These are phyloP conservation scores for Sarocladium oryzae DNA, from an alignment of 2,329 filamentous ascomycete genomes.

Conservation along the genomic window DNA sequence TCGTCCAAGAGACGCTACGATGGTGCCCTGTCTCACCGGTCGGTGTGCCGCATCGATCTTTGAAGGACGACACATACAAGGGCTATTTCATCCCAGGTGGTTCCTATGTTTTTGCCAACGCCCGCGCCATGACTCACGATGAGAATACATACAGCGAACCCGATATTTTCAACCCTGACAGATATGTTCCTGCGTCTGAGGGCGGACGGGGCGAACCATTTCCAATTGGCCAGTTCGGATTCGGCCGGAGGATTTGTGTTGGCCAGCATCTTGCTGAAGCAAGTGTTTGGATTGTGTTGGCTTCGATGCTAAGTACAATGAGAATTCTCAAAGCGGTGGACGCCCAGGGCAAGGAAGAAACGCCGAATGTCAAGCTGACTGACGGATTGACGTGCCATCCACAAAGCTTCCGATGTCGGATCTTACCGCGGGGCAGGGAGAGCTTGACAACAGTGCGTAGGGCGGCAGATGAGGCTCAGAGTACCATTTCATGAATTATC, in stretches of 20 bases:
- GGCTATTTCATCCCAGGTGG: constrained; percentile 53
- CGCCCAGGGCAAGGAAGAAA: constrained; percentile 27
- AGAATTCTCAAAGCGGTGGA: constrained; percentile 26
- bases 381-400: constrained; percentile 22
- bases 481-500: too few species aligned
- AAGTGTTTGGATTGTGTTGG: constrained; percentile 34
- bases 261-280: constrained; percentile 43
- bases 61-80: constrained; percentile 49
- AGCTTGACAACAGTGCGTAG: not conserved
- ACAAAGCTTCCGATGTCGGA: constrained; percentile 18
- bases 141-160: constrained; percentile 32
- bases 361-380: constrained; percentile 20
- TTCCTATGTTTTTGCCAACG: constrained; percentile 35
- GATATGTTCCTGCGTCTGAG: constrained; percentile 29
- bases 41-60: constrained; percentile 47
- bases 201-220: constrained; percentile 37
- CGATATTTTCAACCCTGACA: constrained; percentile 38
- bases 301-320: constrained; percentile 32
- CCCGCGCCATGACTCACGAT: constrained; percentile 38
- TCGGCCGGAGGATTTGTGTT: constrained; percentile 43
- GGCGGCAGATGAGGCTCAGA: not conserved
- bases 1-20: constrained; percentile 41
- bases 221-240: constrained; percentile 43
- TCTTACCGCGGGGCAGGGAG: constrained; percentile 15
- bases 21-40: constrained; percentile 40